A percentile compares a stretch with the other conserved stretches of the same genome.
These are phyloP conservation scores for Pestalotiopsis sp. DNA, from an alignment of 2,329 filamentous ascomycete species.

Conservation along the genomic window DNA sequence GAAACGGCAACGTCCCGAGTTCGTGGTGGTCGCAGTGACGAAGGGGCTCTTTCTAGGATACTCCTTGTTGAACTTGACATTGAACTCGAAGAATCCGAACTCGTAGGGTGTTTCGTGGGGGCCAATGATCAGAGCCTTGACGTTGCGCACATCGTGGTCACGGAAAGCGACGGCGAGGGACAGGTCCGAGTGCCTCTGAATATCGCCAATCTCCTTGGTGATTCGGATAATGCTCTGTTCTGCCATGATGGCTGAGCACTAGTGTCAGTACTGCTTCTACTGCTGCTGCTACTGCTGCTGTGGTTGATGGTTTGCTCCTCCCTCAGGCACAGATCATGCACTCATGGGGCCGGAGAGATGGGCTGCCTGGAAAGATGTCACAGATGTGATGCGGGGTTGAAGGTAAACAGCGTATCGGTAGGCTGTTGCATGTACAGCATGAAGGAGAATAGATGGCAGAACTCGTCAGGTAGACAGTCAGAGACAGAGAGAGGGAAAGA, in stretches of 20 bases:
- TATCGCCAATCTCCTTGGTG: conserved; percentile 84
- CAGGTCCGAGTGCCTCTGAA: conserved; percentile 81
- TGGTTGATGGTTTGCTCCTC: not conserved
- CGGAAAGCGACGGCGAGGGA: conserved; percentile 86
- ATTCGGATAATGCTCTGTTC: conserved; percentile 89
- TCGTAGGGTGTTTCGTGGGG: conserved; percentile 95
- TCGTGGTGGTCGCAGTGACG: conserved; percentile 78
- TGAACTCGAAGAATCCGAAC: conserved; percentile 96
- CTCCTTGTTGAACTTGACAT: conserved; percentile 77
- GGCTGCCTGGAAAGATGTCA: not conserved
- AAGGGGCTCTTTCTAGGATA: conserved; percentile 73
- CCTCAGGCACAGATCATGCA: not conserved
- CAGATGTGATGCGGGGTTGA: not conserved
- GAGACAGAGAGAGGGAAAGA: not conserved
- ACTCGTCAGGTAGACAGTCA: not conserved
- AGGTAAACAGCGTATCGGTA: not conserved
- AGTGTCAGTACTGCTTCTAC: not conserved
- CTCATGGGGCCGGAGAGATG: not conserved
- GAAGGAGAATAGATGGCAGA: not conserved
- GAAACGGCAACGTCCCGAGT: conserved; percentile 84
- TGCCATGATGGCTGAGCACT: conserved; percentile 56
- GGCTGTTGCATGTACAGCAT: not conserved
- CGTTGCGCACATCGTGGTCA: conserved; percentile 85
- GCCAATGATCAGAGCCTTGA: conserved; percentile 86
- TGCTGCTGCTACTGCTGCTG: not conserved